Conservation (phyloP, 1,139 yeast species). For the Pneumocystis murina region DNA sequence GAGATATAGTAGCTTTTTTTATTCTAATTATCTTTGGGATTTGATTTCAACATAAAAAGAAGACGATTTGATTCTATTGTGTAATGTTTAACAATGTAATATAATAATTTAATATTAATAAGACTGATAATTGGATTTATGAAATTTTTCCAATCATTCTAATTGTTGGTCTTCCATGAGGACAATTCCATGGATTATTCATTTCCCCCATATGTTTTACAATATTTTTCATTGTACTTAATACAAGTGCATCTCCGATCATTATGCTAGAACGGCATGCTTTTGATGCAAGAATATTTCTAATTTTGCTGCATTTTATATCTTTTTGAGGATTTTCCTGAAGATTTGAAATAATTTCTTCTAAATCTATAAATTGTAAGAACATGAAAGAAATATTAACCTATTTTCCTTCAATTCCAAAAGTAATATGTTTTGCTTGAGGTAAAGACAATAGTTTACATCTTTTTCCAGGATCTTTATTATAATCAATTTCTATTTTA, state of each 20-base stretch:
- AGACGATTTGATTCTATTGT: background rate
- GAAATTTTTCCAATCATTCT: background rate
- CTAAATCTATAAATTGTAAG: constrained; percentile 38
- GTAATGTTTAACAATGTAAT: background rate
- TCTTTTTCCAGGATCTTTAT: constrained; percentile 40
- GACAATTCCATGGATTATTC: constrained; percentile 94
- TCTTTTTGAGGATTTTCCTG: constrained; percentile 26
- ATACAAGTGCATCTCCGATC: constrained; percentile 65
- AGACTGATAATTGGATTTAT: background rate
- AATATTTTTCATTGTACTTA: constrained; percentile 46
- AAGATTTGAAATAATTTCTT: constrained; percentile 56
- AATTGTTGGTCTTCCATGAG: constrained; percentile 94
- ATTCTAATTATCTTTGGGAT: constrained; percentile 63
- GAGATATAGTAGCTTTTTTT: constrained; percentile 46
- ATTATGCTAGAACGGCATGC: constrained; percentile 89
- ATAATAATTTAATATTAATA: background rate
- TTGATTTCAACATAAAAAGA: constrained; percentile 21
- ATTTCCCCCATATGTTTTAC: constrained; percentile 53
- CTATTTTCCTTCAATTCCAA: constrained; percentile 29
- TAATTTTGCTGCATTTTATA: constrained; percentile 58
- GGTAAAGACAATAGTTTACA: constrained; percentile 53
- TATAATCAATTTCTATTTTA: constrained; percentile 36
- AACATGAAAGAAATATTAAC: constrained; percentile 1
- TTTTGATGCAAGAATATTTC: constrained; percentile 79
- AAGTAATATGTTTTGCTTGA: constrained; percentile 50